Evolutionary conservation across 2,329 filamentous ascomycete species (phyloP), one percentile per base, ranked within the genome.

Genomic region (Alternaria arborescens): DNA sequence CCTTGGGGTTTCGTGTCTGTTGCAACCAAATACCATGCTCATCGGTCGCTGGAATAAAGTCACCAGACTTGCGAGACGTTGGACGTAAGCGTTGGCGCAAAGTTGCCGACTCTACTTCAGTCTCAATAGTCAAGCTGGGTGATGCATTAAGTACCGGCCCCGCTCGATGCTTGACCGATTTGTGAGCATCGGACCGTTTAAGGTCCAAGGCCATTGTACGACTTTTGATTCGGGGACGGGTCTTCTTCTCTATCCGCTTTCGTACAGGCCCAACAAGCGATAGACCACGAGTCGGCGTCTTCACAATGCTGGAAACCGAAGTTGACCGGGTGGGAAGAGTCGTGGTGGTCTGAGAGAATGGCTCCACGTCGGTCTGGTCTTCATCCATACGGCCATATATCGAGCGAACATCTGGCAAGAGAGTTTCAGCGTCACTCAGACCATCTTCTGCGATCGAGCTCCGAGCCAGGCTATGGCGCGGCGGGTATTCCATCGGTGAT

Each of bases 391-490:
- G 65, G 30, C 65, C 60, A 3, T 41, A 30, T 28, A 70, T 54
- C 10, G 69, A 67, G 11, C 61, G 64, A 22, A 69, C 46, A 10
- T 74, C 73, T 12, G 69, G 65, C 28, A 69, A 63, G 52, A 75
- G 42, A 7, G 73, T 75, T 42, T 75, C 73, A 0, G 72, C 71
- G 52, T 75, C 73, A 28, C 73, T 75, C 28, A 74, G 64, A 2
- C 64, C 64, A 43, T 74, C 73, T 41, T 74, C 72, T 4, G 50
- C 47, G 11, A 71, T 62, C 7, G 71, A 73, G 34, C 54, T 42
- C 5, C 60, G 47, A 1, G 40, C 50, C 4, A 54, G 3, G 44
- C 44, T 48, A 16, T 52, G 20, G 2, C 4, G n/a, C 16, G 38
- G 12, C 47, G 46, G 18, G 18, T 28, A 24, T n/a, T 22, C 50